phyloP scores from a whole-genome alignment of 192 early-diverging fungal genomes.

The Phycomyces blakesleeanus region DNA sequence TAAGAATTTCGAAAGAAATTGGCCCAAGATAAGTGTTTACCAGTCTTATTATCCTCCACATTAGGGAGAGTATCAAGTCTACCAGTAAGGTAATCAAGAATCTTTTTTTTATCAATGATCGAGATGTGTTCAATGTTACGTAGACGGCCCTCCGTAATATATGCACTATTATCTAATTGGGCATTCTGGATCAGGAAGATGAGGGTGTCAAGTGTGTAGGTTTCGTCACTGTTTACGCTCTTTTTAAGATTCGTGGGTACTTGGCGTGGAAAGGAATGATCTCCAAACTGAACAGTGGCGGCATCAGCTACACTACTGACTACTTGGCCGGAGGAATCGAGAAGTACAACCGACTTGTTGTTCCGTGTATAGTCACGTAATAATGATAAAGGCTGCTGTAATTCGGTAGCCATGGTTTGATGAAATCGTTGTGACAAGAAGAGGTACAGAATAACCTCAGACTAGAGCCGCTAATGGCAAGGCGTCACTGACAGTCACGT shows the following conservation, averaged over 20 bases:
- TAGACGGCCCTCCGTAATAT: conserved; percentile 60
- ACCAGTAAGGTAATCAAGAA: conserved; percentile 72
- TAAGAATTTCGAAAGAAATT: no score
- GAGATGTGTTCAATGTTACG: conserved; percentile 63
- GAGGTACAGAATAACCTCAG: no score
- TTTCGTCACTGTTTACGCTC: conserved; percentile 49
- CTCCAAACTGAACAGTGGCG: conserved; percentile 52
- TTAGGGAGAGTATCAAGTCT: conserved; percentile 42
- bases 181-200: conserved; percentile 66
- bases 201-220: conserved; percentile 68
- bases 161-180: conserved; percentile 64
- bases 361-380: conserved; percentile 58
- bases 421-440: neutral
- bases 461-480: no score
- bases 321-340: conserved; percentile 39
- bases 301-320: conserved; percentile 44
- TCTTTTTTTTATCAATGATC: conserved; percentile 66
- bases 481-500: no score
- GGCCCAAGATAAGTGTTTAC: neutral
- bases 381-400: conserved; percentile 45
- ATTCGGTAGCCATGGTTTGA: conserved; percentile 14
- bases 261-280: conserved; percentile 53
- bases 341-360: conserved; percentile 48
- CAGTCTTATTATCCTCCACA: neutral
- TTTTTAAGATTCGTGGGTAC: conserved; percentile 55